Conservation (phyloP, 768 basidiomycete genomes). For the Symmetrospora coprosmae region DNA sequence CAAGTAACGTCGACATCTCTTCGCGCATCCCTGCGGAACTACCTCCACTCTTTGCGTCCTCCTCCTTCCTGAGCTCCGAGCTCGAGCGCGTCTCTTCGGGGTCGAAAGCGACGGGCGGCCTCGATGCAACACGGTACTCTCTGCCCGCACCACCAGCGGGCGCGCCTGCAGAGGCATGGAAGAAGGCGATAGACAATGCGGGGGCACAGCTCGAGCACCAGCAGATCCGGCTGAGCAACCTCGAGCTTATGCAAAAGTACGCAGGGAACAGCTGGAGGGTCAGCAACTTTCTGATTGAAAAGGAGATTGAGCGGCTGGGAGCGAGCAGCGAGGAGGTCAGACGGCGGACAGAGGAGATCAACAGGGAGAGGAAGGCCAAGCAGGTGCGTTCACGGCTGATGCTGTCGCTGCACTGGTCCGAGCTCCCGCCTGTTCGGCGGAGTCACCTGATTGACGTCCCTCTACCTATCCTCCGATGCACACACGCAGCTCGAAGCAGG, state of each 20-base stretch:
- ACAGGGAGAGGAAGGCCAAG: constrained; percentile 70
- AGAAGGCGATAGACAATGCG: constrained; percentile 57
- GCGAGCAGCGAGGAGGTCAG: constrained; percentile 60
- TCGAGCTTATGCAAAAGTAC: constrained; percentile 66
- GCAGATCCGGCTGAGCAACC: constrained; percentile 66
- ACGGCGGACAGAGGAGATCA: constrained; percentile 66
- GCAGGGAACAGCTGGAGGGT: constrained; percentile 83
- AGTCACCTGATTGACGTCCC: too few species aligned
- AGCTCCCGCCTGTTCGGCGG: too few species aligned
- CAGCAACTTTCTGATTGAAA: constrained; percentile 74
- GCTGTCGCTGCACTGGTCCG: too few species aligned
- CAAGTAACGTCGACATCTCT: neutral
- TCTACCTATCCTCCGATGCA: neutral
- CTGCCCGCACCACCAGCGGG: constrained; percentile 52
- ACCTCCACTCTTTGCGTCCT: neutral
- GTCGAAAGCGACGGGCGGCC: constrained; percentile 46
- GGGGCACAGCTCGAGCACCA: constrained; percentile 75
- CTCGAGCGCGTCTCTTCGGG: constrained; percentile 56
- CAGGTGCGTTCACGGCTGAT: constrained; percentile 45
- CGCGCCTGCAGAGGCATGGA: constrained; percentile 63
- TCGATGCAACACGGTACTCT: constrained; percentile 62
- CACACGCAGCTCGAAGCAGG: constrained; percentile 57
- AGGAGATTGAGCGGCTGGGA: constrained; percentile 58
- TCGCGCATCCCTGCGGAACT: neutral
- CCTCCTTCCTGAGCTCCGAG: constrained; percentile 57